Conservation (phyloP, 1,139 yeast genomes). For the Wickerhamomyces sp. region DNA sequence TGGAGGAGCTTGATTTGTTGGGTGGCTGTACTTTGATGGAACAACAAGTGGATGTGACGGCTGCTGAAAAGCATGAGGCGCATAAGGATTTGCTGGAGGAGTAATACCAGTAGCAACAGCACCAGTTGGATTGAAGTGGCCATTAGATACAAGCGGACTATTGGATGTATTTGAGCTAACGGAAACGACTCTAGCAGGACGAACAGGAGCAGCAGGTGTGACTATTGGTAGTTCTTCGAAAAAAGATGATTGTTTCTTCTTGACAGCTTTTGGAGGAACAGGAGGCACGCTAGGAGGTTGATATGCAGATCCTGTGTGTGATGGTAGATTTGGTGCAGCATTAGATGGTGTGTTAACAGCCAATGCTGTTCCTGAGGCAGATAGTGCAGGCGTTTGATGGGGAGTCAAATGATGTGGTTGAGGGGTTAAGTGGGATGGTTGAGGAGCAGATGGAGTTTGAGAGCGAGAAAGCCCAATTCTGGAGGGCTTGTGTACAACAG, state of each 20-base stretch:
- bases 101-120: constrained; percentile 3
- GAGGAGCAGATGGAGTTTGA: constrained; percentile 5
- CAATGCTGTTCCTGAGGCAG: not conserved
- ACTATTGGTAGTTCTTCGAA: constrained; percentile 51
- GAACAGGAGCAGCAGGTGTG: constrained; percentile 21
- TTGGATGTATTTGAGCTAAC: not conserved
- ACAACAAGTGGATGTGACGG: not conserved
- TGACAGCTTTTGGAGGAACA: constrained; percentile 7
- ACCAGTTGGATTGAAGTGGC: not conserved
- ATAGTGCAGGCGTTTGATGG: too few species aligned
- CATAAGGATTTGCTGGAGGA: constrained; percentile 15
- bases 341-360: constrained; percentile 4
- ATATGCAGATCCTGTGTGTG: not conserved
- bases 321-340: constrained; percentile 11
- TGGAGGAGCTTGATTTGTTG: constrained; percentile 2
- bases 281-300: not conserved
- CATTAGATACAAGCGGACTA: not conserved
- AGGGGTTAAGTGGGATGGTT: constrained; percentile 1
- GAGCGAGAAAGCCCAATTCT: constrained; percentile 11
- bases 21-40: not conserved
- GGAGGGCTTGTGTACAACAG: constrained; percentile 30
- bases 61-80: not conserved
- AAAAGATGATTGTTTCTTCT: constrained; percentile 37
- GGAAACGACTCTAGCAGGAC: constrained; percentile 11
- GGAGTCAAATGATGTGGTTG: constrained; percentile 4